Conservation (phyloP, 1,284 basidiomycete genomes). For the Melampsora americana region DNA sequence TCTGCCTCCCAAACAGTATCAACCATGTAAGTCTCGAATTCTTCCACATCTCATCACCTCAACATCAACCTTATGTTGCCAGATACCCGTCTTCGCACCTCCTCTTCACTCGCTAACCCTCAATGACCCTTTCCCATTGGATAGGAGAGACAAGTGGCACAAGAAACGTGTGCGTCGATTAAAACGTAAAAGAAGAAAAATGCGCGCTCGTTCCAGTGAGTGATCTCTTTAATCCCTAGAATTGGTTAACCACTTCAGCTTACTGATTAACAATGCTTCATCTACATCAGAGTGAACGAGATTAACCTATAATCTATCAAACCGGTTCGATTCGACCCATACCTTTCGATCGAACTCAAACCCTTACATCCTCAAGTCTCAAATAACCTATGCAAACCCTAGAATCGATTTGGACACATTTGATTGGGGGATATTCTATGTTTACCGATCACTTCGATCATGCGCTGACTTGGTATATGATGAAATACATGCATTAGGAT, state of each 20-base stretch:
- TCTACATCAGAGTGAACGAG: neutral
- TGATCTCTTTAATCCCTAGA: too few species aligned
- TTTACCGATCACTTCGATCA: neutral
- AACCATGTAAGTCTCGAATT: neutral
- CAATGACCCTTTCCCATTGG: neutral
- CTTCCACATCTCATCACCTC: neutral
- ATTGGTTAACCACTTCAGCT: too few species aligned
- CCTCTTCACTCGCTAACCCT: neutral
- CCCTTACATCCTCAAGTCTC: neutral
- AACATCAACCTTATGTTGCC: neutral
- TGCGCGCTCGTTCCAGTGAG: slow-evolving; percentile 43
- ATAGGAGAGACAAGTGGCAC: slow-evolving; percentile 52
- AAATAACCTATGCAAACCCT: neutral
- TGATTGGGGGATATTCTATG: neutral
- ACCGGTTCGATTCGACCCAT: neutral
- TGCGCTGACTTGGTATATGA: neutral
- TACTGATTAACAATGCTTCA: neutral
- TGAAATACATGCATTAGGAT: neutral
- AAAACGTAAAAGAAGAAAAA: slow-evolving; percentile 53
- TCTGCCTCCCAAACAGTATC: neutral
- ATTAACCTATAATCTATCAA: neutral
- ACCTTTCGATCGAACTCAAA: neutral
- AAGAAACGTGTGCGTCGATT: slow-evolving; percentile 53
- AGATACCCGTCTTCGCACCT: neutral
- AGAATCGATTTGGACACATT: too few species aligned